A percentile compares a stretch with the other conserved stretches of the same genome.
Conservation (phyloP, 805 yeast genomes). For the Zygosaccharomyces rouxii region DNA sequence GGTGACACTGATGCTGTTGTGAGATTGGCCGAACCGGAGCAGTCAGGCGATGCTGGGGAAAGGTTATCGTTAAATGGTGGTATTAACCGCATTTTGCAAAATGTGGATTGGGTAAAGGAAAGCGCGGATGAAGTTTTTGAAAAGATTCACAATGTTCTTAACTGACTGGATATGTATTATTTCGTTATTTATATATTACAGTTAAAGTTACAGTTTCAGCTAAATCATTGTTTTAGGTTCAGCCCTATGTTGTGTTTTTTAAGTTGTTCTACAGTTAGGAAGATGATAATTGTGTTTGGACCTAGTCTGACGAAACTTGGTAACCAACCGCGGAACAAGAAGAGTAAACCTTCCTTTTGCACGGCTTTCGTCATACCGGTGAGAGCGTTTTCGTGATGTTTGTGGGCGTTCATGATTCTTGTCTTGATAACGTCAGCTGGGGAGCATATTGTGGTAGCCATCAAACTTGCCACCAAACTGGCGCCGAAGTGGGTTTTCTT, state of each 20-base stretch:
- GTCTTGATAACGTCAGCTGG: slow-evolving; percentile 92
- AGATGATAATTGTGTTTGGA: slow-evolving; percentile 71
- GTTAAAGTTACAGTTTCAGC: not conserved
- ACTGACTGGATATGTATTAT: slow-evolving; percentile 2
- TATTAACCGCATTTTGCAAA: slow-evolving; percentile 24
- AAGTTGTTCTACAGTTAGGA: slow-evolving; percentile 62
- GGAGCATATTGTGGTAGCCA: slow-evolving; percentile 87
- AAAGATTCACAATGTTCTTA: slow-evolving; percentile 32
- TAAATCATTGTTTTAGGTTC: slow-evolving; percentile 15
- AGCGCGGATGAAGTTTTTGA: slow-evolving; percentile 35
- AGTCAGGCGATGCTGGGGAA: not conserved
- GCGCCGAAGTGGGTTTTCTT: slow-evolving; percentile 74
- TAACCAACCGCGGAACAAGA: slow-evolving; percentile 88
- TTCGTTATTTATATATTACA: not conserved
- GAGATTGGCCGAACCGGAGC: not conserved
- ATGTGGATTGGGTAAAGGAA: slow-evolving; percentile 35
- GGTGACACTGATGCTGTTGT: not conserved
- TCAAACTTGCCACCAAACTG: slow-evolving; percentile 74
- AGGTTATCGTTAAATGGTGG: slow-evolving; percentile 4
- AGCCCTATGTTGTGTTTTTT: slow-evolving; percentile 51
- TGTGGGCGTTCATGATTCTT: slow-evolving; percentile 67
- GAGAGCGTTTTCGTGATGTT: slow-evolving; percentile 44
- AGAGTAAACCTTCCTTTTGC: slow-evolving; percentile 64
- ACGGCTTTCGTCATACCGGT: slow-evolving; percentile 52
- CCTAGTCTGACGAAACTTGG: slow-evolving; percentile 84